Evolutionary conservation across 129 eudicot genomes (phyloP).

Genomic region (Flaveria brownii): DNA sequence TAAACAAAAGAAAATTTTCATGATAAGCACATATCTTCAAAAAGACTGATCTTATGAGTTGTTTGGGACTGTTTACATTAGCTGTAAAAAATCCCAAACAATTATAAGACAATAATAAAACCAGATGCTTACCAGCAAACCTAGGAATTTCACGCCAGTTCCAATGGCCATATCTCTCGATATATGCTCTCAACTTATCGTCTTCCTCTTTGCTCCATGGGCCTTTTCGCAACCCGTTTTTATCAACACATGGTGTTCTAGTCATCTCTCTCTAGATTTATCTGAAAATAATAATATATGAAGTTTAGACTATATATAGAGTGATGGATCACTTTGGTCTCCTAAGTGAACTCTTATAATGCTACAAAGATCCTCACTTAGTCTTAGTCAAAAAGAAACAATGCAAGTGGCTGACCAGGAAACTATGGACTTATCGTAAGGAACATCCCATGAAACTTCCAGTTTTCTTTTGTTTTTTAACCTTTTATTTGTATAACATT

Average conservation of each 20-base stretch:
- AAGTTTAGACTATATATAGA: background rate
- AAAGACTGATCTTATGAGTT: background rate
- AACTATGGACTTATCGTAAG: background rate
- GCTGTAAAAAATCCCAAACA: background rate
- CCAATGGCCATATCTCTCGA: constrained; percentile 32
- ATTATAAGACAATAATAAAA: background rate
- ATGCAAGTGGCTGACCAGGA: background rate
- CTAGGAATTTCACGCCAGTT: constrained; percentile 45
- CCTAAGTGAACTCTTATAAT: background rate
- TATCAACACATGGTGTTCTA: constrained; percentile 1
- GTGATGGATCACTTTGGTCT: background rate
- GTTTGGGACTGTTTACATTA: background rate
- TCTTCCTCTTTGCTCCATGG: constrained; percentile 49
- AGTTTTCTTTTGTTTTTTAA: background rate
- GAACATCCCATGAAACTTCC: constrained; percentile 6
- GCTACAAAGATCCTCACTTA: background rate
- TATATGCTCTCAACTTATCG: constrained; percentile 31
- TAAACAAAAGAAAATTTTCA: too few relatives aligned
- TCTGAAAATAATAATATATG: background rate
- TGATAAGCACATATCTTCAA: too few relatives aligned
- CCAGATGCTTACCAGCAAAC: constrained; percentile 31
- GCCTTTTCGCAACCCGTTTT: constrained; percentile 28
- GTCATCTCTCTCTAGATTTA: constrained; percentile 9
- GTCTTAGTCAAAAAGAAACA: background rate
- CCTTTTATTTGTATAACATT: background rate